Evolutionary conservation across 306 rosid species (phyloP).

Genomic region (Vigna nakashimae): DNA sequence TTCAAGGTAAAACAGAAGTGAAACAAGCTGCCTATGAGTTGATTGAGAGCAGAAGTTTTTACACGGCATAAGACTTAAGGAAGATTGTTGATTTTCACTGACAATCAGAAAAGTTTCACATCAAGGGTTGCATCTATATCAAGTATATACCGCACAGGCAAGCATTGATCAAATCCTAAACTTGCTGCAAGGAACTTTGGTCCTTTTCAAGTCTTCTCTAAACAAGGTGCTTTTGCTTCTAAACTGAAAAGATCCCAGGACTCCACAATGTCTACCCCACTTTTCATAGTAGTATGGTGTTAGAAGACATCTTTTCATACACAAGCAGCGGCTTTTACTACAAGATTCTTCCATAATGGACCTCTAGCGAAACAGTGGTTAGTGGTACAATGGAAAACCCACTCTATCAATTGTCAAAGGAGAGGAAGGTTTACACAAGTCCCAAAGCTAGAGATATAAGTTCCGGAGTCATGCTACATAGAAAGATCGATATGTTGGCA

Average conservation of each 20-base stretch:
- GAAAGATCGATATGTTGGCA: slow-evolving; percentile 3
- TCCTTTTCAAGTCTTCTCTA: neutral
- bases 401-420: neutral
- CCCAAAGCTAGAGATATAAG: neutral
- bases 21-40: neutral
- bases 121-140: neutral
- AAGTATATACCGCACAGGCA: neutral
- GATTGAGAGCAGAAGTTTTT: neutral
- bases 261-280: neutral
- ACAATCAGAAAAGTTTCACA: neutral
- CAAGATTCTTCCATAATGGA: neutral
- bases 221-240: neutral
- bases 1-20: neutral
- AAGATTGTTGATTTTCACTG: neutral
- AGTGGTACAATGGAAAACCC: neutral
- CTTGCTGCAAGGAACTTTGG: neutral
- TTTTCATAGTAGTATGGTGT: neutral
- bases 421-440: neutral
- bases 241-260: neutral
- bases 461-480: neutral
- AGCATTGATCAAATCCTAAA: neutral
- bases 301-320: neutral
- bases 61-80: neutral
- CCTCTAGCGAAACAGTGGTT: neutral
- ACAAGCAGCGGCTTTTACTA: neutral